These are phyloP conservation scores for Yarrowia sp. DNA, from an alignment of 805 yeast genomes.

Conservation along the genomic window DNA sequence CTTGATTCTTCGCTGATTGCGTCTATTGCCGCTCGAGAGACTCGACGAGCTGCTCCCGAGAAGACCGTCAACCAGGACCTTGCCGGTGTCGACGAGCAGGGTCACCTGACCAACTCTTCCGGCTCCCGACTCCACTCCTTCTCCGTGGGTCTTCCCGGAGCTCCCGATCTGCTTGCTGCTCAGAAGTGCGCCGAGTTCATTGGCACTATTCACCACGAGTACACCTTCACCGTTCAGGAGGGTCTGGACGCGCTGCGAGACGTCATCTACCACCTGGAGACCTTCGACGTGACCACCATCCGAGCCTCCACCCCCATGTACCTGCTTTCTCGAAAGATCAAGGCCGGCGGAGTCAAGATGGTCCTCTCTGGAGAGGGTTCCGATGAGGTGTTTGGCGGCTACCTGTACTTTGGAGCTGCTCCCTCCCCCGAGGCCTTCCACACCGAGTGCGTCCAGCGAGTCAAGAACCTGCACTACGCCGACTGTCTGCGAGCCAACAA, in stretches of 20 bases:
- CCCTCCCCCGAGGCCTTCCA: conserved; percentile 95
- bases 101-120: conserved; percentile 71
- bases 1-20: conserved; percentile 97
- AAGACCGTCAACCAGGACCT: conserved; percentile 69
- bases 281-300: conserved; percentile 97
- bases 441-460: conserved; percentile 92
- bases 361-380: conserved; percentile 99
- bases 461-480: conserved; percentile 94
- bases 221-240: conserved; percentile 94
- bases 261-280: conserved; percentile 94
- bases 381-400: conserved; percentile 98
- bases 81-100: conserved; percentile 91
- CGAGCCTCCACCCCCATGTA: conserved; percentile 99
- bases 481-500: conserved; percentile 99
- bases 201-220: conserved; percentile 97
- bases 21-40: conserved; percentile 95
- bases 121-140: conserved; percentile 86
- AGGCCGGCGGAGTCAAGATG: conserved; percentile 99
- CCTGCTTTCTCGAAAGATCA: conserved; percentile 91
- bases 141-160: conserved; percentile 96
- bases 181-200: conserved; percentile 94
- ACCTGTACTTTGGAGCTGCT: conserved; percentile 95
- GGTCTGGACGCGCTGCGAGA: conserved; percentile 95
- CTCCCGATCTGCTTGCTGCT: conserved; percentile 97
- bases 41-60: conserved; percentile 75